A percentile compares a stretch with the other conserved stretches of the same genome.
These are phyloP conservation scores for Lasiodiplodia citricola DNA, from an alignment of 2,329 filamentous ascomycete genomes.

Conservation along the genomic window DNA sequence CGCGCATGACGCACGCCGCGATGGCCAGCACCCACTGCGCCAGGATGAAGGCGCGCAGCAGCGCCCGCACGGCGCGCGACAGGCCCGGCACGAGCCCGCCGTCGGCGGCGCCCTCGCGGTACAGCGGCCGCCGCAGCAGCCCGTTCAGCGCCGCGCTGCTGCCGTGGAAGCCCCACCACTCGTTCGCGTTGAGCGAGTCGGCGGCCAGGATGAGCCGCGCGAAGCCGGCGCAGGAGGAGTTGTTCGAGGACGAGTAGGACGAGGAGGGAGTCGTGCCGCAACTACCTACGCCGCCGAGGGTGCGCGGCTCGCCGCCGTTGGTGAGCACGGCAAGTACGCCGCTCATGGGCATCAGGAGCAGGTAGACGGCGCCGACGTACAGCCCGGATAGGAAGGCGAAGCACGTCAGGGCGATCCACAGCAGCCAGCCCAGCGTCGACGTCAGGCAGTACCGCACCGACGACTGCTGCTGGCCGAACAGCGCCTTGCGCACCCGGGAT, in stretches of 20 bases:
- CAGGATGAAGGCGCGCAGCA: not conserved
- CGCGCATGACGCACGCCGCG: constrained; percentile 1
- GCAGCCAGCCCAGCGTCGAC: constrained; percentile 4
- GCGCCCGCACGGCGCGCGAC: not conserved
- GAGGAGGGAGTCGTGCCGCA: not conserved
- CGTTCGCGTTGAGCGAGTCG: constrained; percentile 1
- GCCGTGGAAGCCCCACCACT: constrained; percentile 21
- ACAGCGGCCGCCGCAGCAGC: not conserved
- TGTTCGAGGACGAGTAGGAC: not conserved
- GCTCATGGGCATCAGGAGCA: constrained; percentile 14
- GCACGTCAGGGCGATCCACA: not conserved
- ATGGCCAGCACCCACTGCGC: constrained; percentile 9
- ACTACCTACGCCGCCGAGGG: not conserved
- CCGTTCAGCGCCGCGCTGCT: not conserved
- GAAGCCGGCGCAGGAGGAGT: not conserved
- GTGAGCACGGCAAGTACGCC: constrained; percentile 5
- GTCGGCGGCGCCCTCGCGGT: not conserved
- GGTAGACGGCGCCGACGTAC: not conserved
- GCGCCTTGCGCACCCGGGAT: not conserved
- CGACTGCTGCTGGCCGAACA: not conserved
- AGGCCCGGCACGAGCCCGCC: not conserved
- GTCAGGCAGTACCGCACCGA: constrained; percentile 3
- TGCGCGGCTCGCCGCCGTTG: constrained; percentile 7
- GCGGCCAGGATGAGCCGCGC: not conserved
- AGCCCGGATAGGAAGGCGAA: not conserved